Conservation (phyloP, 257 asterid genomes). For the Solanum boliviense region DNA sequence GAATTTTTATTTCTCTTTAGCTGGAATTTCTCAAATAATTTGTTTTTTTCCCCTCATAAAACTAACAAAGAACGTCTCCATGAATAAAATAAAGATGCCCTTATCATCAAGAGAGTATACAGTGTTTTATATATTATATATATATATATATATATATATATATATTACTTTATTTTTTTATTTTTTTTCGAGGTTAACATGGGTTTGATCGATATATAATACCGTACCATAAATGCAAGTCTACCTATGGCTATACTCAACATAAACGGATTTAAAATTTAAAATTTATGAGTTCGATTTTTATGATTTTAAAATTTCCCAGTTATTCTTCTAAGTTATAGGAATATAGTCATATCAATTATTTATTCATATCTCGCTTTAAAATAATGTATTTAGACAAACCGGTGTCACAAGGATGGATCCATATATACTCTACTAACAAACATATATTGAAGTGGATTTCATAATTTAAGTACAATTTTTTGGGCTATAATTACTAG, state of each 20-base stretch:
- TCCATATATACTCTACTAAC: neutral
- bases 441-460: neutral
- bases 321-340: neutral
- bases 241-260: neutral
- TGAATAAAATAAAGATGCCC: neutral
- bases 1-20: neutral
- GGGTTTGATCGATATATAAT: neutral
- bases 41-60: neutral
- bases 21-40: neutral
- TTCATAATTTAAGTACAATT: neutral
- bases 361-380: neutral
- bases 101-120: neutral
- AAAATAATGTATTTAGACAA: neutral
- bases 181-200: neutral
- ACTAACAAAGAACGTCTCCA: neutral
- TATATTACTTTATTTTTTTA: no score
- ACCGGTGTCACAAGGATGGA: neutral
- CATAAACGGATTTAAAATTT: neutral
- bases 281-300: neutral
- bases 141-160: no score
- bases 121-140: neutral
- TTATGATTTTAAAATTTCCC: no score
- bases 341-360: no score
- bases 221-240: neutral
- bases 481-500: neutral